Base-by-base conservation (phyloP, 2,329 filamentous ascomycete species). In the Aureobasidium pullulans region DNA sequence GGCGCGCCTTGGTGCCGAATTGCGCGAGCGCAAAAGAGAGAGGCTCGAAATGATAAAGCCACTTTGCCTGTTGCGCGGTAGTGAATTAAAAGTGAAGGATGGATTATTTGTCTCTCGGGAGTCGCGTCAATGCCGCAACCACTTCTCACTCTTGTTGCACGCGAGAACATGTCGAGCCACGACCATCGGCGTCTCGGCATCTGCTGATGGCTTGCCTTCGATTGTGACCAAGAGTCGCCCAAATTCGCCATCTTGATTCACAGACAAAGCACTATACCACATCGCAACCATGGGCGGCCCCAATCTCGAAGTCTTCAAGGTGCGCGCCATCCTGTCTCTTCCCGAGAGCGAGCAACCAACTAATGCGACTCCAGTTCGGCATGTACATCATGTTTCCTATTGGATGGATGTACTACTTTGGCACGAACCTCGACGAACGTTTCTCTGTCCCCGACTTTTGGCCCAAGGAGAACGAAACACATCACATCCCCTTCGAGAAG, bases 351-450 rank as follows among this genome's bases (percentile, higher is more conserved):
- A 11, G 10, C 39, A 28, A 10, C 19, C 47, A 32, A n/a, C 37
- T 47, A 48, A 60, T 23, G 53, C 37, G 15, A 49, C 32, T n/a
- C 36, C 54, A 96, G 93, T 99, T 99, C 75, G 92, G 93, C 78
- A 89, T 95, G 83, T 99, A 99, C 79, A 87, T 99, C 78, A 87
- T 96, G 82, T 99, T 99, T 77, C 94, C 94, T 16, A 97, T 99
- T 69, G 91, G 90, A 68, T 92, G 94, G 80, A 99, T 99, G 94
- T 97, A 95, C 81, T 99, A 99, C 80, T 99, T 97, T 75, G 94
- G 94, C 72, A 96, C 92, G 60, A 99, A 99, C 75, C 89, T 99
- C 71, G 94, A 99, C 76, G 83, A 87, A 66, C 87, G 90, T 64
- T 99, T 99, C 79, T 78, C 83, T 49, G 90, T 97, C 1, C 86